Conservation (phyloP, 225 moss, liverwort and hornwort genomes). For the Neckera pumila region DNA sequence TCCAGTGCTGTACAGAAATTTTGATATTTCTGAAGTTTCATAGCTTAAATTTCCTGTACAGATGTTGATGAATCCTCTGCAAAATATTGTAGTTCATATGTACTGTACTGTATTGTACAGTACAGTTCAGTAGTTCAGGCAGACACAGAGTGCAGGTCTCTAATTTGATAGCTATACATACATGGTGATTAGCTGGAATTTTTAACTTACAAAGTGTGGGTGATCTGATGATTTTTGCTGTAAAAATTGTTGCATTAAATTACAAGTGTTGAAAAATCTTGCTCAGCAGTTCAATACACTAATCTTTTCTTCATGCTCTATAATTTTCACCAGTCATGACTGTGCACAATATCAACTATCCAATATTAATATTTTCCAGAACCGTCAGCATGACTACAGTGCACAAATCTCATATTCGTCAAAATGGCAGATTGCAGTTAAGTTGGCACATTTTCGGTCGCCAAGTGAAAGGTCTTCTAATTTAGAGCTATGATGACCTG, state of each 20-base stretch:
- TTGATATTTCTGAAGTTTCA: not conserved
- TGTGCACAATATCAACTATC: not conserved
- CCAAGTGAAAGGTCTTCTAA: too few species aligned
- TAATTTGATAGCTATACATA: not conserved
- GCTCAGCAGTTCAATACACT: not conserved
- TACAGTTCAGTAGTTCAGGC: not conserved
- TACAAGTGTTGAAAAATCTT: not conserved
- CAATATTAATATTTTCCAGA: not conserved
- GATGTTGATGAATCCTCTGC: not conserved
- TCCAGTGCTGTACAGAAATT: not conserved
- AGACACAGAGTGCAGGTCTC: not conserved
- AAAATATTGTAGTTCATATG: not conserved
- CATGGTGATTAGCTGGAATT: not conserved
- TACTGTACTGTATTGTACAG: too few species aligned
- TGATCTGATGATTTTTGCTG: not conserved
- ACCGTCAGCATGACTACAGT: too few species aligned
- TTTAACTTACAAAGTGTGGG: not conserved
- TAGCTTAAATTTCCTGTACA: not conserved
- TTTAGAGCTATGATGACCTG: too few species aligned
- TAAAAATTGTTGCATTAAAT: not conserved
- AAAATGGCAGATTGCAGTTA: too few species aligned
- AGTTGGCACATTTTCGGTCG: too few species aligned
- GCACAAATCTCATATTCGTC: too few species aligned
- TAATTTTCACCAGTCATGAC: not conserved
- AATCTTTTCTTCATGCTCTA: not conserved